phyloP scores from a whole-genome alignment of 2,329 filamentous ascomycete genomes.

The Colletotrichum sp. region DNA sequence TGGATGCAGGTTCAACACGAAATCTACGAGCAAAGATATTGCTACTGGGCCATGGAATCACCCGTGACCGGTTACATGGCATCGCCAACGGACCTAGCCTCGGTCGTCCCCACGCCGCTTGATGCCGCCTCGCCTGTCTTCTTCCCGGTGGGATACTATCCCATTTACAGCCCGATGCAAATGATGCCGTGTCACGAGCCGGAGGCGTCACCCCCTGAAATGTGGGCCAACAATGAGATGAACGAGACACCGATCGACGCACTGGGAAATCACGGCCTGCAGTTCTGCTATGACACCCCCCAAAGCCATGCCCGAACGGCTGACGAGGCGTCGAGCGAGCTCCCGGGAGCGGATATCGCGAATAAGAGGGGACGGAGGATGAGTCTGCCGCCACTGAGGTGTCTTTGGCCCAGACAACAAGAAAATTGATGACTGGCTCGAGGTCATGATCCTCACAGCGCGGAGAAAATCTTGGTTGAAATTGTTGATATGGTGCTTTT shows the following conservation, averaged over 20 bases:
- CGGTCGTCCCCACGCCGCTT: conserved; percentile 27
- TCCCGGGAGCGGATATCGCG: neutral
- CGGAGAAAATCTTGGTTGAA: neutral
- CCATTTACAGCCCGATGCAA: neutral
- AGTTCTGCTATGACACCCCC: neutral
- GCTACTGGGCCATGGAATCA: conserved; percentile 1
- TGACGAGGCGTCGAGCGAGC: neutral
- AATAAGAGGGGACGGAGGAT: conserved; percentile 28
- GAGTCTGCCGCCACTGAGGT: conserved; percentile 35
- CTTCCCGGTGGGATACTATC: conserved; percentile 27
- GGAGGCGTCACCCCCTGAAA: neutral
- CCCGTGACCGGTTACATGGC: neutral
- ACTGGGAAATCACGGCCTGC: conserved; percentile 5
- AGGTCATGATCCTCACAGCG: neutral
- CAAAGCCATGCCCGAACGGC: too few relatives aligned
- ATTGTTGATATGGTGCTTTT: neutral
- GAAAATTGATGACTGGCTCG: neutral
- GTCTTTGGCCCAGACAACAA: conserved; percentile 28
- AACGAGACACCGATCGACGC: neutral
- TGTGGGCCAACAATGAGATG: neutral
- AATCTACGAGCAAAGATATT: neutral
- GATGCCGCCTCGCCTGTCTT: conserved; percentile 35
- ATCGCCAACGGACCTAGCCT: neutral
- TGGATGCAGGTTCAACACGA: conserved; percentile 38
- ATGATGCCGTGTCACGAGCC: neutral